These are phyloP conservation scores for Solanum chaucha DNA, from an alignment of 257 asterid species.

Conservation along the genomic window DNA sequence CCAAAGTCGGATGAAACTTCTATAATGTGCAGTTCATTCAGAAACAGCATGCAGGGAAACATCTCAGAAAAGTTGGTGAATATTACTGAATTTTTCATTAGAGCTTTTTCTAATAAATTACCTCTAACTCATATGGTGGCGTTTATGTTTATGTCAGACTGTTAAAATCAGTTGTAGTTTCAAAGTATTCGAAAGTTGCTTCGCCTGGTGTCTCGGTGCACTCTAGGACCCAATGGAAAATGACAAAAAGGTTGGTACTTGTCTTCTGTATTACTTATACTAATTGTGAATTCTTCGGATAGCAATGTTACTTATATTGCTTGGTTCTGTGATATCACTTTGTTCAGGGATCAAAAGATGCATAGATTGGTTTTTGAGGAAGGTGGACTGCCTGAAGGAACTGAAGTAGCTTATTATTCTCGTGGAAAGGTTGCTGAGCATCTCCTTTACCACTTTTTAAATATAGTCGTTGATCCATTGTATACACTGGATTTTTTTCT, in stretches of 20 bases:
- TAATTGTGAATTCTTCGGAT: background rate
- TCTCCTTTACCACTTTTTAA: background rate
- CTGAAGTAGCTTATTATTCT: constrained; percentile 86
- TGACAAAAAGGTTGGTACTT: constrained; percentile 73
- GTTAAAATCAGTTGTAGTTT: constrained; percentile 15
- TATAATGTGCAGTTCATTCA: constrained; percentile 13
- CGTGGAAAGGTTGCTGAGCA: constrained; percentile 70
- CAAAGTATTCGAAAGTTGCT: constrained; percentile 33
- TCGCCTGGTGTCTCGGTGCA: constrained; percentile 32
- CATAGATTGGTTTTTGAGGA: constrained; percentile 84
- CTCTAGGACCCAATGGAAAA: constrained; percentile 53
- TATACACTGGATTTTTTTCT: background rate
- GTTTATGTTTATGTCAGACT: constrained; percentile 35
- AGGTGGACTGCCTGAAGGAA: constrained; percentile 92
- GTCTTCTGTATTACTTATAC: background rate
- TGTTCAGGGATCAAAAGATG: constrained; percentile 80
- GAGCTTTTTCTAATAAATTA: background rate
- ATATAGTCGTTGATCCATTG: background rate
- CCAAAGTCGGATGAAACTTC: constrained; percentile 28
- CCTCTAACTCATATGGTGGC: background rate
- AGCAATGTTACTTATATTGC: background rate
- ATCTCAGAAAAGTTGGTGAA: constrained; percentile 54
- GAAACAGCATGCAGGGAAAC: constrained; percentile 29
- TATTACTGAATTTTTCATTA: background rate
- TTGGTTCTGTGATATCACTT: constrained; percentile 8